These are phyloP conservation scores for Plasmodium vivax DNA, from an alignment of 169 alveolate species.

Conservation along the genomic window DNA sequence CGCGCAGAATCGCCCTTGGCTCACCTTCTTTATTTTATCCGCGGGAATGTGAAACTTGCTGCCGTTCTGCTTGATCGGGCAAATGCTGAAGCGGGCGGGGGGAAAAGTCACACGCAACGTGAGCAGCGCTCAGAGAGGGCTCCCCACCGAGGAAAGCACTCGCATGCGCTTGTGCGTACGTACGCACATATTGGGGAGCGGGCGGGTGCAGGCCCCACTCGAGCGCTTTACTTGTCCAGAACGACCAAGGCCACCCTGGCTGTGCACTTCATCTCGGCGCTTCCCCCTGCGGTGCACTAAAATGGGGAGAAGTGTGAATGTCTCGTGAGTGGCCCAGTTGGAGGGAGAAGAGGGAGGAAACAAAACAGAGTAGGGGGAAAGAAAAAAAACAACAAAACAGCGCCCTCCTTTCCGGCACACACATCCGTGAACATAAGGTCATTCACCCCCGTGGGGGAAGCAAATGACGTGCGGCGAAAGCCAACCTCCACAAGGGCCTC, in stretches of 20 bases:
- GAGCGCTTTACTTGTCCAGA: slow-evolving; percentile 31
- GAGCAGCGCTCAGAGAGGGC: background rate
- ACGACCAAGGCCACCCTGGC: slow-evolving; percentile 71
- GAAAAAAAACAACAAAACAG: background rate
- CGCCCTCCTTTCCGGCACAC: background rate
- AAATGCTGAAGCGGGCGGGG: slow-evolving; percentile 21
- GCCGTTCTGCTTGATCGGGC: slow-evolving; percentile 42
- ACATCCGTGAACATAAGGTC: background rate
- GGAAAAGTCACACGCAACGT: background rate
- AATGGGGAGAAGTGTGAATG: background rate
- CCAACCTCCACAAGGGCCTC: slow-evolving; percentile 72
- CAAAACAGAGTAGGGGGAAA: background rate
- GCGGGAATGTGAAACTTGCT: slow-evolving; percentile 25
- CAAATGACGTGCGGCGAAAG: background rate
- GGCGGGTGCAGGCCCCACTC: background rate
- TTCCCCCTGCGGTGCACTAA: slow-evolving; percentile 70
- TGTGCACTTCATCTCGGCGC: slow-evolving; percentile 75
- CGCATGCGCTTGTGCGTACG: background rate
- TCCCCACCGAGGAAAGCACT: background rate
- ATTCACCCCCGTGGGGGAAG: background rate
- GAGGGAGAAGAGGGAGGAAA: background rate
- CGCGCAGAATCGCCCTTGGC: background rate
- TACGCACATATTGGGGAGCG: background rate
- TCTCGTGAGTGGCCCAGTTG: background rate
- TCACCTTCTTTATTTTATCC: slow-evolving; percentile 54